Base-by-base conservation (phyloP, 2,329 filamentous ascomycete genomes). In the Fusarium compactum region DNA sequence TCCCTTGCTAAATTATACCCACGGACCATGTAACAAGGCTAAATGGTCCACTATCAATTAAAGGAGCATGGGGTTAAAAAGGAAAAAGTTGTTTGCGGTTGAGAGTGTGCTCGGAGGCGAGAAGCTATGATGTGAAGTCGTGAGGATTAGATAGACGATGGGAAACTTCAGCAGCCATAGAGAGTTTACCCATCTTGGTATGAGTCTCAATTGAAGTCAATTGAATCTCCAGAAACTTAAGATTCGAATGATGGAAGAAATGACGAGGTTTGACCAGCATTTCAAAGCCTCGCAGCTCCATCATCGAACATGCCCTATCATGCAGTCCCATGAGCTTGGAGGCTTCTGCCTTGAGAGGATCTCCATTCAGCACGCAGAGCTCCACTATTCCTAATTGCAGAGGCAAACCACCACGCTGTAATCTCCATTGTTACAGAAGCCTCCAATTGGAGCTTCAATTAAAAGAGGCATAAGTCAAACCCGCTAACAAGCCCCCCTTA, bases 331-430 rank as follows among this genome's bases (percentile, higher is more conserved):
- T 62, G 57, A 40, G 40, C 47, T 68, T 41, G 61, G 62, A 59
- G 46, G 45, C 64, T 67, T 76, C 74, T 76, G 74, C 74, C 74
- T 76, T 76, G 73, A 48, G 66, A 66, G 25, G 57, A 43, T 62
- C 66, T 30, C 63, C 63, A 59, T 63, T 55, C 44, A 59, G 64
- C 53, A 54, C 53, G 22, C 27, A 38, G 43, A 45, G 25, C 41
- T 34, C 67, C 67, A 68, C 51, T 62, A 43, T 50, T 56, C n/a
- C 62, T 70, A 44, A 56, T 48, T 52, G 44, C 47, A 54, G 51
- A 44, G 52, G 48, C 55, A 46, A 58, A 65, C 43, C 53, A 47
- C 48, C 22, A 50, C 45, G 40, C 57, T 54, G 29, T 43, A 60
- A 69, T 70, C 44, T 38, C 34, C 34, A 38, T 38, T 55, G 48